These are phyloP conservation scores for Sequoia sempervirens DNA, from an alignment of 75 land plant genomes.

Conservation along the genomic window DNA sequence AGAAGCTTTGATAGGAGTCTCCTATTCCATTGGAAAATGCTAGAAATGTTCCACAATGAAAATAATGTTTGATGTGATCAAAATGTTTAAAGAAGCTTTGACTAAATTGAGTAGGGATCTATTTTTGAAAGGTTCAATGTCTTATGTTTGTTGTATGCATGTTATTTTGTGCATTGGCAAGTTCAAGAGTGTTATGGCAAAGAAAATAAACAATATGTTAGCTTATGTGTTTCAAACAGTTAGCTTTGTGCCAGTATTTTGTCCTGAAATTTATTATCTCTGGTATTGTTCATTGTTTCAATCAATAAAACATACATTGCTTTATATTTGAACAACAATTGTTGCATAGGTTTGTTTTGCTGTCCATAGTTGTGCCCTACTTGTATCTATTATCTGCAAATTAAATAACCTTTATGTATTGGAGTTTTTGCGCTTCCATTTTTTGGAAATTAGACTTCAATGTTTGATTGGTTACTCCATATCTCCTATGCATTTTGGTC, in stretches of 20 bases:
- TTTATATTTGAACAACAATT: background rate
- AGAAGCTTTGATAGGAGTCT: background rate
- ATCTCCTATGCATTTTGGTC: background rate
- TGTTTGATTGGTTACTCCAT: background rate
- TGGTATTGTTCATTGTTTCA: background rate
- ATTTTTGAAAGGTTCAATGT: too few relatives aligned
- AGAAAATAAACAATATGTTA: too few relatives aligned
- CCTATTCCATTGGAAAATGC: background rate
- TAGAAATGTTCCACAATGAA: background rate
- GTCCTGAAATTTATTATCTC: background rate
- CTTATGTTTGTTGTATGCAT: too few relatives aligned
- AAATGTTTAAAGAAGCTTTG: background rate
- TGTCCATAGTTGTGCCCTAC: background rate
- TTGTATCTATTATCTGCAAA: background rate
- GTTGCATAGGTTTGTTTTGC: background rate
- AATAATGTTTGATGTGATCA: background rate
- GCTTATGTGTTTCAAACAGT: background rate
- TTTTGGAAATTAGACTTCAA: background rate
- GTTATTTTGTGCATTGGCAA: too few relatives aligned
- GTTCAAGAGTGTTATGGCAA: too few relatives aligned
- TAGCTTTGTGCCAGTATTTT: background rate
- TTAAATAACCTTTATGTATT: background rate
- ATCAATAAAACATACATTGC: background rate
- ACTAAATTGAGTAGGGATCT: background rate
- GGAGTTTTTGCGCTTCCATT: background rate